Conservation (phyloP, 257 asterid genomes). For the Apocynum venetum region DNA sequence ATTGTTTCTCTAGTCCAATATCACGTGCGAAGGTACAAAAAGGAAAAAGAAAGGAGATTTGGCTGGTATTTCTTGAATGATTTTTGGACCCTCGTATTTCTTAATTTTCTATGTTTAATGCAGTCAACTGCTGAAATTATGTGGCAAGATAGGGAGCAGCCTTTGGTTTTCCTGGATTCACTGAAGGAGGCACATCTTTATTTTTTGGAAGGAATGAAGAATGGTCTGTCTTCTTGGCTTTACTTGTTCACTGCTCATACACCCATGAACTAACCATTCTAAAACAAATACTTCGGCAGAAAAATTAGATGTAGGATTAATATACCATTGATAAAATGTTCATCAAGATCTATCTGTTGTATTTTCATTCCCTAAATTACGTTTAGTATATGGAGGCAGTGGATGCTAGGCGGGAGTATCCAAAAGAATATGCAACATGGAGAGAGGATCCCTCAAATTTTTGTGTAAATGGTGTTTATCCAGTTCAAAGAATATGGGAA, state of each 20-base stretch:
- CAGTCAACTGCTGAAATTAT: constrained; percentile 76
- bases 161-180: constrained; percentile 66
- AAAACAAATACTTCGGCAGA: neutral
- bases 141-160: constrained; percentile 71
- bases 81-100: neutral
- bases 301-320: neutral
- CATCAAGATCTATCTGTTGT: constrained; percentile 7
- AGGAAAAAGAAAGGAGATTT: neutral
- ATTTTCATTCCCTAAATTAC: constrained; percentile 38
- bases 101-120: constrained; percentile 22
- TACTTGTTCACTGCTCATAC: neutral
- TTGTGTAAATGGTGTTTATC: constrained; percentile 52
- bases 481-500: constrained; percentile 50
- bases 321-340: neutral
- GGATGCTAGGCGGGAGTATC: constrained; percentile 67
- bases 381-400: constrained; percentile 76
- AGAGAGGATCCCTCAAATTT: constrained; percentile 77
- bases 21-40: constrained; percentile 66
- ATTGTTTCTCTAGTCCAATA: constrained; percentile 78
- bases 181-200: constrained; percentile 72
- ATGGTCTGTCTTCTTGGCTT: constrained; percentile 46
- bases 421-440: constrained; percentile 66
- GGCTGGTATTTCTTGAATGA: constrained; percentile 1
- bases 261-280: too few species aligned
- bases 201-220: constrained; percentile 73